Conservation (phyloP, 495 filamentous ascomycete genomes). For the Xylaria longipes region DNA sequence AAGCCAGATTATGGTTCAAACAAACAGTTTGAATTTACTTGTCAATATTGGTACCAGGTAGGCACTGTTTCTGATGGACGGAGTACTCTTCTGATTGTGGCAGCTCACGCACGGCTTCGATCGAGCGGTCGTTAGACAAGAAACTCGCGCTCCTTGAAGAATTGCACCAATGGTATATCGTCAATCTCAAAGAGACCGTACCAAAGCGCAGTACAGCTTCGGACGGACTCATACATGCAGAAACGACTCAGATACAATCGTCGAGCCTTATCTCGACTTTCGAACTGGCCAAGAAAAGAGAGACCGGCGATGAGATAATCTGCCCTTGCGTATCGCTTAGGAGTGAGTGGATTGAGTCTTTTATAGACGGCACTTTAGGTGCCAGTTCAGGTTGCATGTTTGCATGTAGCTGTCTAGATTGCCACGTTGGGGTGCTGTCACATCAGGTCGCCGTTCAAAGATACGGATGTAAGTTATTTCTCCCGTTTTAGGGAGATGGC, state of each 20-base stretch:
- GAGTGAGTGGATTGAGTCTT: background rate
- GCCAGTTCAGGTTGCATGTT: conserved; percentile 2
- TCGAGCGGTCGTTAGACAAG: conserved; percentile 7
- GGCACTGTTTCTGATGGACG: background rate
- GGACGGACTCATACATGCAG: background rate
- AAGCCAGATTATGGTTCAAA: conserved; percentile 22
- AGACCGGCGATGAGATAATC: background rate
- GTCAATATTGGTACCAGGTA: conserved; percentile 16
- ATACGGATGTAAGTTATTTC: background rate
- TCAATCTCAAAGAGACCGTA: conserved; percentile 3
- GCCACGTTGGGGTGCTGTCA: background rate
- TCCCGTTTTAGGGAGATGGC: background rate
- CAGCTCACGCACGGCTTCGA: conserved; percentile 9
- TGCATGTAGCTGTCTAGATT: conserved; percentile 1
- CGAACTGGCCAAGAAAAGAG: background rate
- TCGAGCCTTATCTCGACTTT: background rate
- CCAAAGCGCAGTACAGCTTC: background rate
- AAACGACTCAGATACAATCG: background rate
- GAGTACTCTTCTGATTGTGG: background rate
- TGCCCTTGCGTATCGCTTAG: background rate
- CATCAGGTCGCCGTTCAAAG: background rate
- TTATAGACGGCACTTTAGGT: background rate
- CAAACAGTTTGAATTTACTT: conserved; percentile 28
- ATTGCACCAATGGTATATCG: conserved; percentile 16
- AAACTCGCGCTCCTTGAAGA: conserved; percentile 14